These are phyloP conservation scores for Termitomyces sp. DNA, from an alignment of 768 basidiomycete genomes.

Conservation along the genomic window DNA sequence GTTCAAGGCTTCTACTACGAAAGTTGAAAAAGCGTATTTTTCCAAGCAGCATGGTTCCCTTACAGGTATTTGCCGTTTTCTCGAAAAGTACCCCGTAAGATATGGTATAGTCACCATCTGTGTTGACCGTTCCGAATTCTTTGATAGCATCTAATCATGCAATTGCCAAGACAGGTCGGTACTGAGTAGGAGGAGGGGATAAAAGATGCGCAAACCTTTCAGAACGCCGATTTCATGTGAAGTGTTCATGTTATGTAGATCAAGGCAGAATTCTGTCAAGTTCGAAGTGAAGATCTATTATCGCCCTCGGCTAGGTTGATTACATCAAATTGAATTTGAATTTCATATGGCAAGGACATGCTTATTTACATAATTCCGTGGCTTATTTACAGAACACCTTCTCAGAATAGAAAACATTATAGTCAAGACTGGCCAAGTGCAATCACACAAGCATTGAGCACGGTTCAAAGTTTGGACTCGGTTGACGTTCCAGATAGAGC, in stretches of 20 bases:
- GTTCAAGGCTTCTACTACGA: slow-evolving; percentile 42
- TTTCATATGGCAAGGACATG: background rate
- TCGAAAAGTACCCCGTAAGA: slow-evolving; percentile 41
- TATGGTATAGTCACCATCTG: slow-evolving; percentile 30
- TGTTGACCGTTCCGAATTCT: slow-evolving; percentile 31
- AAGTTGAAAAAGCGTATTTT: background rate
- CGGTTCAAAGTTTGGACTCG: slow-evolving; percentile 8
- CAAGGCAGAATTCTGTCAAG: no score
- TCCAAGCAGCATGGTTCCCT: slow-evolving; percentile 6
- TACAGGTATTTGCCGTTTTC: slow-evolving; percentile 41
- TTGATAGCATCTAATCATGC: slow-evolving; percentile 29
- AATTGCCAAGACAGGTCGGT: background rate
- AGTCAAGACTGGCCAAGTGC: background rate
- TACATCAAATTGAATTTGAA: background rate
- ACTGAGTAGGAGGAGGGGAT: background rate
- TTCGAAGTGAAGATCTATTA: no score
- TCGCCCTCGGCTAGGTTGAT: background rate
- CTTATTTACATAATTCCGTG: background rate
- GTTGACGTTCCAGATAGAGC: slow-evolving; percentile 1
- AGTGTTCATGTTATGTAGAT: background rate
- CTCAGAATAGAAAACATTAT: background rate
- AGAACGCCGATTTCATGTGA: background rate
- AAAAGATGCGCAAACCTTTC: background rate
- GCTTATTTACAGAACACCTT: background rate
- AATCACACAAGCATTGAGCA: background rate